phyloP scores from a whole-genome alignment of 2,329 filamentous ascomycete species.

The Emmonsiellopsis sp. region DNA sequence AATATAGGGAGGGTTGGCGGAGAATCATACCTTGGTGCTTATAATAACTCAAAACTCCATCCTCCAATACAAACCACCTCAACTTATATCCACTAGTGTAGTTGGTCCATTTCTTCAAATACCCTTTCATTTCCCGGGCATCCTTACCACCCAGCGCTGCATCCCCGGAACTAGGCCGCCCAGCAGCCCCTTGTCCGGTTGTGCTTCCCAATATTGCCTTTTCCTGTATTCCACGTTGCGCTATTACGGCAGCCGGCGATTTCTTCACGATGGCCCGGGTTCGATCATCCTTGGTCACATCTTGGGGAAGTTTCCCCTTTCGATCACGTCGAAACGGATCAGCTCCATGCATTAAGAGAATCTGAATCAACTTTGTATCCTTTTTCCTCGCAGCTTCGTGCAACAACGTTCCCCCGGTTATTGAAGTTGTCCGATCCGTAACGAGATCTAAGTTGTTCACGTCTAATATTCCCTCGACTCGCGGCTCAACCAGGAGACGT shows the following conservation, averaged over 20 bases:
- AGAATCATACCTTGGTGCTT: conserved; percentile 65
- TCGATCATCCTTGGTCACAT: conserved; percentile 89
- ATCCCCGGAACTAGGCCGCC: conserved; percentile 35
- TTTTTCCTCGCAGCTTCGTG: conserved; percentile 87
- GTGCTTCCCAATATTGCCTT: conserved; percentile 83
- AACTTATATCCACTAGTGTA: conserved; percentile 96
- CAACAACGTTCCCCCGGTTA: conserved; percentile 80
- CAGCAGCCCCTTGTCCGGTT: conserved; percentile 48
- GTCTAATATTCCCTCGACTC: conserved; percentile 78
- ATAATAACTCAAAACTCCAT: conserved; percentile 96
- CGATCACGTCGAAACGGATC: conserved; percentile 93
- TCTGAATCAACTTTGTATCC: conserved; percentile 78
- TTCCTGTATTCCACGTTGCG: conserved; percentile 91
- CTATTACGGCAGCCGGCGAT: conserved; percentile 86
- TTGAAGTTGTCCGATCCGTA: conserved; percentile 65
- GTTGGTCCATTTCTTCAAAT: conserved; percentile 99
- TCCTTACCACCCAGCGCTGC: conserved; percentile 63
- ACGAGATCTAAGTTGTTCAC: conserved; percentile 87
- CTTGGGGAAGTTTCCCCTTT: conserved; percentile 90
- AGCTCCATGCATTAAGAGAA: conserved; percentile 84
- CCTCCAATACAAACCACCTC: conserved; percentile 94
- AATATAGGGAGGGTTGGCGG: not conserved
- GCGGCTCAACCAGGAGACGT: conserved; percentile 69
- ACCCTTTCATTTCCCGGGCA: conserved; percentile 93
- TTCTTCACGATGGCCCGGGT: conserved; percentile 84